These are phyloP conservation scores for Cucurbita moschata DNA, from an alignment of 306 rosid genomes.

Conservation along the genomic window DNA sequence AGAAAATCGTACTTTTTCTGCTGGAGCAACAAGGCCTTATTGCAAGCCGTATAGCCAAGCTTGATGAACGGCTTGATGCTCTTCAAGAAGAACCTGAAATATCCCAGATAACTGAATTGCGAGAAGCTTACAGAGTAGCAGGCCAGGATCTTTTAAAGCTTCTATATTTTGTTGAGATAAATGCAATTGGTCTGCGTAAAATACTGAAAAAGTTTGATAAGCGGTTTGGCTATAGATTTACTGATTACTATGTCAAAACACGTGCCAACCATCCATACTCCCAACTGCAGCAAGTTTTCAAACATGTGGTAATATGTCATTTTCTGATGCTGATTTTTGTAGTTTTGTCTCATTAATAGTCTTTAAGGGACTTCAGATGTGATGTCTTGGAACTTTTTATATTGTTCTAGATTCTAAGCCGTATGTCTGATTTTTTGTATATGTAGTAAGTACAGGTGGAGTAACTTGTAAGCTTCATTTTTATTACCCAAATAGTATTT, in stretches of 20 bases:
- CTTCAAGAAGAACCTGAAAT: slow-evolving; percentile 72
- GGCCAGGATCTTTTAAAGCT: slow-evolving; percentile 82
- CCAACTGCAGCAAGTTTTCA: slow-evolving; percentile 97
- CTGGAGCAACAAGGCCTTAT: slow-evolving; percentile 97
- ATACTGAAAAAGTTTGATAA: slow-evolving; percentile 96
- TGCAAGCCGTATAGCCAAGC: slow-evolving; percentile 76
- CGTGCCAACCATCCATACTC: slow-evolving; percentile 99
- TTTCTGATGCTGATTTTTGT: slow-evolving; percentile 9
- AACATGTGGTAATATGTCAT: slow-evolving; percentile 81
- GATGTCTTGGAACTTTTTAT: not conserved
- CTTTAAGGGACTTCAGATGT: not conserved
- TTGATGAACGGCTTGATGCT: slow-evolving; percentile 47
- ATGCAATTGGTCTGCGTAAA: slow-evolving; percentile 95
- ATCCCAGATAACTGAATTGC: slow-evolving; percentile 44
- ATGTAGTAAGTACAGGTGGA: not conserved
- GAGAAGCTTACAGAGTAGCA: slow-evolving; percentile 69
- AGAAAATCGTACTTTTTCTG: slow-evolving; percentile 81
- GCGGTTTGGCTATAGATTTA: slow-evolving; percentile 83
- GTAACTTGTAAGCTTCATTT: not conserved
- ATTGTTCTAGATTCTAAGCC: not conserved
- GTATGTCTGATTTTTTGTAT: not conserved
- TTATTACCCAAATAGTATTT: slow-evolving; percentile 12
- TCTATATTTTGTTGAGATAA: slow-evolving; percentile 75
- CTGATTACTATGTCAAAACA: slow-evolving; percentile 83
- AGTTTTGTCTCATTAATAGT: not conserved